Conservation (phyloP, 1,139 yeast genomes). For the Blastobotrys arbuscula region DNA sequence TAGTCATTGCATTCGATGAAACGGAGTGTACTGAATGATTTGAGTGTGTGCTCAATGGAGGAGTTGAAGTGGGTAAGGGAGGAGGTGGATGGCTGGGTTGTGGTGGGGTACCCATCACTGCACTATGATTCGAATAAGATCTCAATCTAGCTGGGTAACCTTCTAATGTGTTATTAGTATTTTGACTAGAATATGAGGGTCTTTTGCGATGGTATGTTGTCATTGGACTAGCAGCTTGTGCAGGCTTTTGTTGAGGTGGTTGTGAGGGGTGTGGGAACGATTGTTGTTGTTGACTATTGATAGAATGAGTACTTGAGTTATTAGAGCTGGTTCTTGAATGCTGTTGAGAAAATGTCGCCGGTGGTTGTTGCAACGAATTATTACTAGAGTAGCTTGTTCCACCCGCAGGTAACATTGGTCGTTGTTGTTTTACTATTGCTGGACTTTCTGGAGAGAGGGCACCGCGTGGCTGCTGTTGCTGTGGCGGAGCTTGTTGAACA, state of each 20-base stretch:
- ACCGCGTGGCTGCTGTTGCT: neutral
- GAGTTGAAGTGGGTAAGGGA: neutral
- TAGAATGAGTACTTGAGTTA: neutral
- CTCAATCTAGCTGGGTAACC: constrained; percentile 3
- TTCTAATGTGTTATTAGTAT: neutral
- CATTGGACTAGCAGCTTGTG: neutral
- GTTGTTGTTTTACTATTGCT: neutral
- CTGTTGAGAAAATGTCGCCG: neutral
- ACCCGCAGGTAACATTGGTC: neutral
- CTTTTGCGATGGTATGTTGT: constrained; percentile 4
- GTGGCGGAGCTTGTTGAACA: neutral
- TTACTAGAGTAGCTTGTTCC: neutral
- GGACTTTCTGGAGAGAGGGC: neutral
- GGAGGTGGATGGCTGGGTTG: neutral
- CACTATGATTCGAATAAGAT: neutral
- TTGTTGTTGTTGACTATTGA: neutral
- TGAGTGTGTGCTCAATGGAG: neutral
- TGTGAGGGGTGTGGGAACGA: neutral
- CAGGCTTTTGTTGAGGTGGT: neutral
- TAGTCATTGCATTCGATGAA: neutral
- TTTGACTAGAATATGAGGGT: constrained; percentile 1
- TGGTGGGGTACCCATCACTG: constrained; percentile 2
- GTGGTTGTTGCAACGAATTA: neutral
- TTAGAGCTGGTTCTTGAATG: neutral
- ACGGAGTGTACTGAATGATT: neutral